Conservation (phyloP, 106 monocot species). For the Dioscorea alata region DNA sequence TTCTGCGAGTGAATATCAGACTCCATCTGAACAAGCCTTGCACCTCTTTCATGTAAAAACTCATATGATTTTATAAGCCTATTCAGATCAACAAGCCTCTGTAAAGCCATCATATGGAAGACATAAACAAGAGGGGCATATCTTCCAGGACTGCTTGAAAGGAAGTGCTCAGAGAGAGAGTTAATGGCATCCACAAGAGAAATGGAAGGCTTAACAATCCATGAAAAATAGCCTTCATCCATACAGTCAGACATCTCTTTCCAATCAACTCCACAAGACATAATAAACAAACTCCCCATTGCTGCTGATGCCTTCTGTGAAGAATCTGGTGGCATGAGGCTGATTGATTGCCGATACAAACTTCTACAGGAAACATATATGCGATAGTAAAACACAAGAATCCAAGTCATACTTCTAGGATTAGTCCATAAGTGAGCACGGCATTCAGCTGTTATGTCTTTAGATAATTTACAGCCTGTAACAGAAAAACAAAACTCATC, state of each 20-base stretch:
- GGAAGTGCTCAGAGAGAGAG: constrained; percentile 22
- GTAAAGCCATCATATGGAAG: constrained; percentile 49
- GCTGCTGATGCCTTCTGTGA: constrained; percentile 51
- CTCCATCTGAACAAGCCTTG: constrained; percentile 5
- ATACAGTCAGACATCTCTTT: constrained; percentile 22
- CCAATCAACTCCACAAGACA: constrained; percentile 52
- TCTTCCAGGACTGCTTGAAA: constrained; percentile 12
- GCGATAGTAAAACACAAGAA: constrained; percentile 65
- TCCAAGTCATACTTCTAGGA: constrained; percentile 34
- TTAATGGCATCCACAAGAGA: constrained; percentile 47
- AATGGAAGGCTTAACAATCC: constrained; percentile 47
- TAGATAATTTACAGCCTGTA: constrained; percentile 31
- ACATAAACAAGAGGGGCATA: constrained; percentile 53
- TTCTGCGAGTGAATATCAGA: constrained; percentile 1
- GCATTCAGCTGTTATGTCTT: constrained; percentile 15
- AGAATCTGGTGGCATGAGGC: constrained; percentile 61
- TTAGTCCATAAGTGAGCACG: constrained; percentile 1
- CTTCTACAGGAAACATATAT: constrained; percentile 80
- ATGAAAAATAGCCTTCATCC: constrained; percentile 69
- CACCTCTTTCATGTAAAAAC: constrained; percentile 36
- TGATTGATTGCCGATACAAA: constrained; percentile 52
- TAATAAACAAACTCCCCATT: constrained; percentile 43
- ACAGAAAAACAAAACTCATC: constrained; percentile 37
- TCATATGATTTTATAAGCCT: constrained; percentile 47
- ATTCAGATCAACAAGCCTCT: constrained; percentile 71